A percentile compares a stretch with the other conserved stretches of the same genome.
Evolutionary conservation across 225 moss, liverwort and hornwort genomes (phyloP).

Genomic region (Asterella californica): DNA sequence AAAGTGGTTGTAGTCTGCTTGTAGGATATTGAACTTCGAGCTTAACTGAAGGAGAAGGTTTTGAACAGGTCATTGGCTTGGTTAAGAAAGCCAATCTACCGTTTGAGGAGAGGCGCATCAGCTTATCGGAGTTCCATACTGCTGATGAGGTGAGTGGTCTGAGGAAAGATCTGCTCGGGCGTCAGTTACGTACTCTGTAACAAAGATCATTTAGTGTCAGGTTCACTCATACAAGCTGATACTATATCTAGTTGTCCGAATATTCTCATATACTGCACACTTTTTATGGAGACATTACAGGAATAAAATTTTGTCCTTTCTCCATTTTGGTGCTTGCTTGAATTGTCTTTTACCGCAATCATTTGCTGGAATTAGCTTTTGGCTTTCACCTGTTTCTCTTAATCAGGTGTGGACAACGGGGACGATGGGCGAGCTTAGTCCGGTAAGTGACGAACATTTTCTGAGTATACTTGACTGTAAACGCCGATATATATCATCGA

Average conservation of each 20-base stretch:
- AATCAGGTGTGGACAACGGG: slow-evolving; percentile 81
- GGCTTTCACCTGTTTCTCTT: not conserved
- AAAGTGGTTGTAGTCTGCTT: not conserved
- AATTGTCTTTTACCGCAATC: not conserved
- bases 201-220: not conserved
- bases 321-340: not conserved
- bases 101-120: slow-evolving; percentile 71
- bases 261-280: not conserved
- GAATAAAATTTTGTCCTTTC: not conserved
- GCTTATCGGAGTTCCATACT: slow-evolving; percentile 70
- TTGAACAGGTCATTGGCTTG: slow-evolving; percentile 58
- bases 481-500: too few species aligned
- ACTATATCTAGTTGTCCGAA: not conserved
- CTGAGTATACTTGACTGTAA: too few species aligned
- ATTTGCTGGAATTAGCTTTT: too few species aligned
- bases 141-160: slow-evolving; percentile 66
- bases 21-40: not conserved
- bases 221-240: not conserved
- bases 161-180: not conserved
- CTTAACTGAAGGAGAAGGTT: not conserved
- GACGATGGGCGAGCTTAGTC: slow-evolving; percentile 91
- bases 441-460: slow-evolving; percentile 49
- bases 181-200: not conserved
- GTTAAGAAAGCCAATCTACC: slow-evolving; percentile 42
- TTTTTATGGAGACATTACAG: not conserved